Base-by-base conservation (phyloP, 2,329 filamentous ascomycete species). In the Cladosporium oxysporum region DNA sequence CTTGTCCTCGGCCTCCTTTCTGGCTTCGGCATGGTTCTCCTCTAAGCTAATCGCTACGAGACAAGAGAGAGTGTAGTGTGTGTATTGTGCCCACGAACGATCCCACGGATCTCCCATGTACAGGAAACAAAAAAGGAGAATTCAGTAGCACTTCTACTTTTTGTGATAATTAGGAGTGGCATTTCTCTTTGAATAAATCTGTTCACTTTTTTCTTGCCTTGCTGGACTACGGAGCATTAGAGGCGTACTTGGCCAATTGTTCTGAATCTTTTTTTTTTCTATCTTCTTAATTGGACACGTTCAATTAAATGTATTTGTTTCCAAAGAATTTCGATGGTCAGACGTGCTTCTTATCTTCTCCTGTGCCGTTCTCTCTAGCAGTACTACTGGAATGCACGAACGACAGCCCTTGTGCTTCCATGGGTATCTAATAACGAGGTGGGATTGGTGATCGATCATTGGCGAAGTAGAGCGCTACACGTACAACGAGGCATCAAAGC, bases 1-100 rank as follows among this genome's bases (percentile, higher is more conserved):
- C 66, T 71, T 52, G 66, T 59, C 26, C 61, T 76, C 12, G 74
- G 69, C 21, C 49, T 70, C 18, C 41, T 74, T 35, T 75, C 73
- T 6, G 74, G 74, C 64, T 68, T 71, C 65, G 73, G 74, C 61
- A 76, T 76, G 74, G 70, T 76, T 50, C 62, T 75, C 58, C 70
- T 76, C 69, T 76, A 76, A 65, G 64, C 55, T 33, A 55, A 31
- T 31, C 31, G 28, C 28, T 55, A 21, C 52, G 52, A 31, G 31
- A 21, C 33, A 2, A 18, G 23, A 26, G 49, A 52, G 26, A 29
- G 6, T 14, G 12, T n/a, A 21, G 41, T 21, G n/a, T 33, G n/a
- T 59, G 10, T 28, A 26, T 44, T 23, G 57, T 12, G 28, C 33
- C 29, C 52, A n/a, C 52, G 23, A 52, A 16, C 23, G 52, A 55